Evolutionary conservation across 139 green algal genomes (phyloP), one percentile per base, ranked within the genome.

Genomic region (Micractinium conductrix): DNA sequence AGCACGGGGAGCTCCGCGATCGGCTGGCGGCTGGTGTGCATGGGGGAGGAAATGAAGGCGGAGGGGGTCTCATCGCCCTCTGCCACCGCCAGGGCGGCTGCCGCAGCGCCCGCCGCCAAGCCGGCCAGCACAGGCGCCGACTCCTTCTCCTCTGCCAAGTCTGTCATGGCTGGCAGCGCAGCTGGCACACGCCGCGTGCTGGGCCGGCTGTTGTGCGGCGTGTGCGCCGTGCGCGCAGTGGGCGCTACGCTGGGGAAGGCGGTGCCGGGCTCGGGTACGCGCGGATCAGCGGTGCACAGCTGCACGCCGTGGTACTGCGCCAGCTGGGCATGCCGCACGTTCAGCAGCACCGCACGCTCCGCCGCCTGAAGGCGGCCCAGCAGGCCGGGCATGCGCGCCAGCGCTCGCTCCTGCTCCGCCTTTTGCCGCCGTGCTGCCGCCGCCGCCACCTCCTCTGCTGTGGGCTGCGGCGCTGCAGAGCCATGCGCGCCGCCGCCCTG

Each of bases 371-470:
- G 80, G 38, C 44, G 58, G 12, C 22, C 12, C 38, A 79, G 37
- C 40, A 85, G 50, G 26, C 69, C 53, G 1, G 80, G 69, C 69
- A 85, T 38, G 24, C 71, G 70, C 2, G 70, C 69, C 28, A 85
- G 37, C 14, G 80, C 80, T 17, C 80, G 80, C 69, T 80, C 10
- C 80, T 72, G 50, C 69, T 72, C 69, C 69, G 80, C 80, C 30
- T 26, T 42, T 37, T 72, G n/a, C 28, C 53, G 50, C 53, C 70
- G 26, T n/a, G 68, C 69, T 9, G 69, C 80, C 38, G 53, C 50
- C 28, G 70, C 70, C 16, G 80, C 80, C 26, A 45, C n/a, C 48
- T 50, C 43, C 48, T 50, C 68, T 21, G n/a, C 44, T 67, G 33
- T 65, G 37, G 38, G 72, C 72, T 45, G 75, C 63, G 6, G 5